Percentiles rank a stretch among this genome's conserved stretches.
phyloP scores from a whole-genome alignment of 2,329 filamentous ascomycete genomes.

The Trichoderma citrinoviride region DNA sequence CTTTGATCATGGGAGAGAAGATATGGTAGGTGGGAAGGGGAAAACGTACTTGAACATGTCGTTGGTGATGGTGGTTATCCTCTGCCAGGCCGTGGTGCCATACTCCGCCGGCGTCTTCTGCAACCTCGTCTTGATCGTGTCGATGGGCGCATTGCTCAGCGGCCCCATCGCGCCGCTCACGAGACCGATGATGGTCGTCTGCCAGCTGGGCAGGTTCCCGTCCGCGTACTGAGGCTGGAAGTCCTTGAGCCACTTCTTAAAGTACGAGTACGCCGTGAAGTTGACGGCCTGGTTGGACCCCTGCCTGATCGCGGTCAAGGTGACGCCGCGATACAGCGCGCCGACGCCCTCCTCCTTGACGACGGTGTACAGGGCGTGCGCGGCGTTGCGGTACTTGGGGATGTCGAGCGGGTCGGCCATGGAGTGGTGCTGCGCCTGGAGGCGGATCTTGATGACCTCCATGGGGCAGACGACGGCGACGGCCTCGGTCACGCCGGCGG shows the following conservation, averaged over 20 bases:
- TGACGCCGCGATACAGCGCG: constrained; percentile 89
- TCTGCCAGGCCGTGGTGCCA: constrained; percentile 74
- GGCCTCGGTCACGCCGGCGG: constrained; percentile 92
- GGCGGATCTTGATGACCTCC: constrained; percentile 98
- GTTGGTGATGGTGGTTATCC: constrained; percentile 74
- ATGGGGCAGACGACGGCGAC: constrained; percentile 96
- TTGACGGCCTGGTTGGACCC: constrained; percentile 98
- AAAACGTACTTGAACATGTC: constrained; percentile 74
- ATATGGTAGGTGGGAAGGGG: constrained; percentile 17
- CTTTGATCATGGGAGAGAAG: not conserved
- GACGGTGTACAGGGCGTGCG: constrained; percentile 79
- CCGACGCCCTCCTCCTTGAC: constrained; percentile 85
- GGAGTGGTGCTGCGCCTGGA: constrained; percentile 96
- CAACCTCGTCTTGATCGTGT: constrained; percentile 96
- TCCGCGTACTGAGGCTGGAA: constrained; percentile 68
- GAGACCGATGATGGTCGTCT: constrained; percentile 87
- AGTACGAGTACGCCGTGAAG: constrained; percentile 95
- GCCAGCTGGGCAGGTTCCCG: constrained; percentile 73
- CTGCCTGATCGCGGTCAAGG: constrained; percentile 87
- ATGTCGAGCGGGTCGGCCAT: constrained; percentile 96
- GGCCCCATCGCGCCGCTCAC: constrained; percentile 94
- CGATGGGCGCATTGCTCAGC: constrained; percentile 93
- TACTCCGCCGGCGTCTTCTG: constrained; percentile 83
- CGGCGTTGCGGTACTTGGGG: constrained; percentile 95
- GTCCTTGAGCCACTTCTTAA: constrained; percentile 74